Evolutionary conservation across 352 stramenopile genomes (phyloP), one percentile per base, ranked within the genome.

Genomic region (Phytophthora litchii): DNA sequence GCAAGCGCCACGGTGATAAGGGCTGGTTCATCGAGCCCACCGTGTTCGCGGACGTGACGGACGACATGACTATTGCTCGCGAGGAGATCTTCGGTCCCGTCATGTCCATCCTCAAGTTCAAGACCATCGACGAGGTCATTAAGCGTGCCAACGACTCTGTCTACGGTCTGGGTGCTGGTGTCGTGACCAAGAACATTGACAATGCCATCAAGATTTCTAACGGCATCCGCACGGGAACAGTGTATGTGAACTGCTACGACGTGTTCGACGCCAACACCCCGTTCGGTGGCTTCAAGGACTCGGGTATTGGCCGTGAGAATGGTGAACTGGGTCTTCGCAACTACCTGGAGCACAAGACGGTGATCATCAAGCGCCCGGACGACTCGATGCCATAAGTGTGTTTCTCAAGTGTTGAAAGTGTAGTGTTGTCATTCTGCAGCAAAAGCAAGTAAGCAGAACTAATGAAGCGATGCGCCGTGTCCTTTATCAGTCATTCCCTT

Each of bases 171-270:
- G 90, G 83, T 20, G 89, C 88, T 13, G 89, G 86, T 29, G 86
- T 98, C 37, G 97, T 91, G 53, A 97, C 92, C 4, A 78, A 78
- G 42, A 91, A 94, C 66, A 42, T 98, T n/a, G 70, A 79, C 42
- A 83, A 92, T 44, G 83, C 82, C 6, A 88, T 97, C 62, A 81
- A 90, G 52, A 87, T 98, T 60, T 84, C 89, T 44, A 88, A 96
- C 54, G 74, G 67, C 7, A 72, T 99, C 7, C 85, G 96, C 41
- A 76, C 80, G 50, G 95, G 95, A 21, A 97, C 97, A 10, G 89
- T 98, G 36, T 97, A 94, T 64, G 83, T 98, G 13, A 99, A 98
- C 78, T 96, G 83, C 70, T 98, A 98, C 75, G 78, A 97, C 48
- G 64, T 96, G 19, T 92, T 95, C 20, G 91, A 96, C 51, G 63